Conservation (phyloP, 345 rosid species). For the Pugionium cornutum region DNA sequence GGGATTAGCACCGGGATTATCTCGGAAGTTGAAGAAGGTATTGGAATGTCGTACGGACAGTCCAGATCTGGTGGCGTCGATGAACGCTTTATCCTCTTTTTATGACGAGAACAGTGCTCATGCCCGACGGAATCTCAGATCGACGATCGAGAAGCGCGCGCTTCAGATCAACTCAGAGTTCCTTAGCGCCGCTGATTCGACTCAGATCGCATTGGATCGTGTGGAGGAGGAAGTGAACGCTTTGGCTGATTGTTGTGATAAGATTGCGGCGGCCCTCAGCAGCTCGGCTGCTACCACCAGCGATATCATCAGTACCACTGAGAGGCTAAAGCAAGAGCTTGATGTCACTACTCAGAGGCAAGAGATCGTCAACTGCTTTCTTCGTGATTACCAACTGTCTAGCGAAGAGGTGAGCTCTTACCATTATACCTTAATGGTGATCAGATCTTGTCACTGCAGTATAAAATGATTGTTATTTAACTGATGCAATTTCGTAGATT, state of each 20-base stretch:
- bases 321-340: conserved; percentile 91
- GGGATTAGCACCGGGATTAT: conserved; percentile 91
- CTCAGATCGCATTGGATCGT: conserved; percentile 85
- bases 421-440: neutral
- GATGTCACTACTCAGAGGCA: conserved; percentile 88
- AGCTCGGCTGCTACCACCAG: conserved; percentile 87
- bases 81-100: conserved; percentile 81
- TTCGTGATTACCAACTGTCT: conserved; percentile 93
- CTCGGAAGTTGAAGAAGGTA: conserved; percentile 93
- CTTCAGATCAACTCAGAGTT: conserved; percentile 81
- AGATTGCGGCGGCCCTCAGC: conserved; percentile 78
- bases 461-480: conserved; percentile 3
- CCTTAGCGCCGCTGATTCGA: conserved; percentile 67
- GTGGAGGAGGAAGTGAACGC: conserved; percentile 94
- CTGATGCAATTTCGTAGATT: conserved; percentile 50
- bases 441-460: conserved; percentile 12
- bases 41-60: conserved; percentile 86
- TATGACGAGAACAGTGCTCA: conserved; percentile 82
- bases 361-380: conserved; percentile 90
- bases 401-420: conserved; percentile 67
- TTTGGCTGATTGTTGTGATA: conserved; percentile 92
- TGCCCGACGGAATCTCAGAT: conserved; percentile 92
- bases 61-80: conserved; percentile 78
- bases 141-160: conserved; percentile 94
- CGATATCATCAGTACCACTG: conserved; percentile 84